A percentile compares a stretch with the other conserved stretches of the same genome.
Evolutionary conservation across 1,284 basidiomycete genomes (phyloP).

Genomic region (Cryptococcus sp.): DNA sequence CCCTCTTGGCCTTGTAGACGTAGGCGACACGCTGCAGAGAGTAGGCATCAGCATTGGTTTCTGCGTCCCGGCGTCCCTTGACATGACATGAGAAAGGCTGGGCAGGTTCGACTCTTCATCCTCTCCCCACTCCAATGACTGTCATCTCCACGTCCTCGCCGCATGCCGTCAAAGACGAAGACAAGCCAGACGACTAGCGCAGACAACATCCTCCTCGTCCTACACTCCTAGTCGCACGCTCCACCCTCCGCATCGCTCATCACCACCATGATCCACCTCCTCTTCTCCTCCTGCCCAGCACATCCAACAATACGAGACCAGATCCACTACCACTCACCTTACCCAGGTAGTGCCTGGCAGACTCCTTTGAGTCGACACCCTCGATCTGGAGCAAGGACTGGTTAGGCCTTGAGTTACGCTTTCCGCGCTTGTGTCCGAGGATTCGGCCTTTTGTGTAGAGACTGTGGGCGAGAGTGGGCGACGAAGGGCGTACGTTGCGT

Average conservation of each 20-base stretch:
- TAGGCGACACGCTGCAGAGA: slow-evolving; percentile 82
- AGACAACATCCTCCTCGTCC: not conserved
- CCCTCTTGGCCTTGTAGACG: slow-evolving; percentile 94
- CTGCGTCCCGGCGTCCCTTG: not conserved
- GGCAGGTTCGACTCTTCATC: not conserved
- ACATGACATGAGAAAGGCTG: not conserved
- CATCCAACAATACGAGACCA: not conserved
- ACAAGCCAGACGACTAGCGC: too few species aligned
- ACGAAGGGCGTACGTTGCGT: not conserved
- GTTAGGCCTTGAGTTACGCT: slow-evolving; percentile 93
- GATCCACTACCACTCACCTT: slow-evolving; percentile 66
- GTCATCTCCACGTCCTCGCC: not conserved
- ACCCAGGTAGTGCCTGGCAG: slow-evolving; percentile 97
- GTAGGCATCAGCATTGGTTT: not conserved
- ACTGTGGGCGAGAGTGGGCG: slow-evolving; percentile 57
- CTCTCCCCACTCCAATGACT: not conserved
- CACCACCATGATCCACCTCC: slow-evolving; percentile 2
- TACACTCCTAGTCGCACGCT: not conserved
- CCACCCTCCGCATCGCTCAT: not conserved
- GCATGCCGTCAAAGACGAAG: not conserved
- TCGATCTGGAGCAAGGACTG: slow-evolving; percentile 96
- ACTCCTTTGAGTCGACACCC: slow-evolving; percentile 90
- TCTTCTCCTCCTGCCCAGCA: not conserved
- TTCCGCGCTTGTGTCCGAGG: slow-evolving; percentile 96
- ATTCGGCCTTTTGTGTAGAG: slow-evolving; percentile 97